phyloP scores from a whole-genome alignment of 345 rosid genomes.

The Eutrema yunnanense region DNA sequence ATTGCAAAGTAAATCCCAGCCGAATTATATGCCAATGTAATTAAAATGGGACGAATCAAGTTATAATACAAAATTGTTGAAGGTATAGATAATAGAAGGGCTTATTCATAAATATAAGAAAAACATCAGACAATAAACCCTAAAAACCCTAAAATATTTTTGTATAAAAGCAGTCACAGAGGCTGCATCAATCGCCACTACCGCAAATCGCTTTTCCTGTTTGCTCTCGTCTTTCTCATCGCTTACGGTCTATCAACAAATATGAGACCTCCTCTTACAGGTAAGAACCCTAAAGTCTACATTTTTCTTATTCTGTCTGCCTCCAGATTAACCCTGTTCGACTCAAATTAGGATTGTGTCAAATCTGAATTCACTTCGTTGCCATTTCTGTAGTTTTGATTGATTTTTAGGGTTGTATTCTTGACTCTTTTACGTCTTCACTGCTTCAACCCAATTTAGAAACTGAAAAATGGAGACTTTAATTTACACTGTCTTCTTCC shows the following conservation, averaged over 20 bases:
- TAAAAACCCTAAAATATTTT: neutral
- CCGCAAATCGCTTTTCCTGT: neutral
- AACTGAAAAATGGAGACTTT: neutral
- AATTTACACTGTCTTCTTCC: neutral
- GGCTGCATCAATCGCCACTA: neutral
- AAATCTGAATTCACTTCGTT: neutral
- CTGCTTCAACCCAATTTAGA: too few species aligned
- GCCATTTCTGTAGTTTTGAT: neutral
- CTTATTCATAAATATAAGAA: neutral
- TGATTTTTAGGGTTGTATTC: too few species aligned
- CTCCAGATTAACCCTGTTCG: neutral
- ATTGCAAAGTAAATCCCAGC: too few species aligned
- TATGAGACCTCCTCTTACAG: slow-evolving; percentile 20
- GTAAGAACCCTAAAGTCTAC: neutral
- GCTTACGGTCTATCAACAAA: neutral
- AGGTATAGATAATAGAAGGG: neutral
- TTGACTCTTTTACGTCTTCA: too few species aligned
- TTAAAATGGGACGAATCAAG: neutral
- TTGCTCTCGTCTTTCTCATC: neutral
- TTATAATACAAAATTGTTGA: neutral
- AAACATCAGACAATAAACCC: neutral
- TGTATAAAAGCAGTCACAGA: neutral
- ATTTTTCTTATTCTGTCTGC: neutral
- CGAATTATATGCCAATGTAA: neutral
- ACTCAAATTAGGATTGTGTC: neutral